Base-by-base conservation (phyloP, 2,329 filamentous ascomycete species). In the Pseudogymnoascus sp. region DNA sequence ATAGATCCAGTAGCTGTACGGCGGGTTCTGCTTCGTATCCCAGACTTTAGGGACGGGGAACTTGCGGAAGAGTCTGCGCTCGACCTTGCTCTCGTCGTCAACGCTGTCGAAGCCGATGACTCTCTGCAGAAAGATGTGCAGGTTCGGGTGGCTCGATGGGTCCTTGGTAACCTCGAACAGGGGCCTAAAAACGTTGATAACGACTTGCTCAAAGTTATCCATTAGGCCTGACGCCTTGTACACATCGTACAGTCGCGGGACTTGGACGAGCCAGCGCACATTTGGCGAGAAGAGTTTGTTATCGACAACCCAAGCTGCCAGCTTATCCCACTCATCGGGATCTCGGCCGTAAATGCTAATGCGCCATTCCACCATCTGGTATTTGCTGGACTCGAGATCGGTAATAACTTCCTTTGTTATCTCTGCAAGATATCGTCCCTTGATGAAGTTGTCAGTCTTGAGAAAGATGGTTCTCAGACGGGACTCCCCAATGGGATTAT, bases 1-100 rank as follows among this genome's bases (percentile, higher is more conserved):
- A 77, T 99, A 99, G 73, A 97, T 90, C 95, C 95, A 99, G 77
- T 99, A 99, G 74, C 90, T 97, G 78, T 99, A 99, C 0, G 95
- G 95, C 12, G 95, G 95, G 72, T 99, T 99, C 75, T 97, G 93
- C 71, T 90, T 92, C 0, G 91, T 92, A 67, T 87, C 84, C 95
- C 95, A 99, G 62, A 86, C 86, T 66, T 86, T 89, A 4, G 95
- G 93, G 21, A 95, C 87, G 0, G 95, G 95, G 69, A 96, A 99
- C 74, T 99, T 99, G 72, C 88, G 89, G 78, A 92, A 96, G n/a
- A 97, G 83, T 18, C 95, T 88, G 29, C 93, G 87, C 76, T 99
- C 95, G 2, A 92, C 83, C 77, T 99, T 99, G 80, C 93, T 97
- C 78, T 99, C 95, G 70, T 99, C 95, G 72, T 99, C 95, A 57